A percentile compares a stretch with the other conserved stretches of the same genome.
These are phyloP conservation scores for Beauveria medogensis DNA, from an alignment of 2,329 filamentous ascomycete genomes.

Conservation along the genomic window DNA sequence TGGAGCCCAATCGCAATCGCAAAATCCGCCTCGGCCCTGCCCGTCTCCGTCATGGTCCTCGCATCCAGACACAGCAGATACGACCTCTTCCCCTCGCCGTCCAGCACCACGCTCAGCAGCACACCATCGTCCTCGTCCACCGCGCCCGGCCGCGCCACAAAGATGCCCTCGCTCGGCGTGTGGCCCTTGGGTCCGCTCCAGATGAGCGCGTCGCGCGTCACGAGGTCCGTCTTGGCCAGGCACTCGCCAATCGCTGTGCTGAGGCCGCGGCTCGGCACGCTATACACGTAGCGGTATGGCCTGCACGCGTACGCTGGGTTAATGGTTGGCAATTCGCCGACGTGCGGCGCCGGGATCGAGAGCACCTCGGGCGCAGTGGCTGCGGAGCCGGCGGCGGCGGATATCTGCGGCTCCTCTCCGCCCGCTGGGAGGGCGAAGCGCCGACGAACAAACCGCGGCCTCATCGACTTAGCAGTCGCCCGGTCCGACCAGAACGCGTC, in stretches of 20 bases:
- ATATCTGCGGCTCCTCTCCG: too few species aligned
- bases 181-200: constrained; percentile 48
- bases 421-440: background rate
- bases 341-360: constrained; percentile 29
- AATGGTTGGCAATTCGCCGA: constrained; percentile 52
- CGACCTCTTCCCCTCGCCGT: constrained; percentile 44
- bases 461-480: constrained; percentile 13
- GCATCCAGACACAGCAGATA: constrained; percentile 55
- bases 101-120: constrained; percentile 48
- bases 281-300: constrained; percentile 48
- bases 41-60: constrained; percentile 47
- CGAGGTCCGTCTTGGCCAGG: constrained; percentile 51
- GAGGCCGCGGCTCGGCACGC: constrained; percentile 40
- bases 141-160: constrained; percentile 34
- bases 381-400: background rate
- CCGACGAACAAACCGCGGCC: background rate
- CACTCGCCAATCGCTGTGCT: constrained; percentile 47
- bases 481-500: constrained; percentile 22
- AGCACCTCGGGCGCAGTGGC: constrained; percentile 17
- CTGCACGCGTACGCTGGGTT: constrained; percentile 44
- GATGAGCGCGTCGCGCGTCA: constrained; percentile 34
- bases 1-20: constrained; percentile 53
- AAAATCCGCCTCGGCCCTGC: constrained; percentile 48
- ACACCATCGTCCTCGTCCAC: constrained; percentile 47
- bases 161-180: constrained; percentile 57